Base-by-base conservation (phyloP, 768 basidiomycete genomes). In the Kwoniella sp. region DNA sequence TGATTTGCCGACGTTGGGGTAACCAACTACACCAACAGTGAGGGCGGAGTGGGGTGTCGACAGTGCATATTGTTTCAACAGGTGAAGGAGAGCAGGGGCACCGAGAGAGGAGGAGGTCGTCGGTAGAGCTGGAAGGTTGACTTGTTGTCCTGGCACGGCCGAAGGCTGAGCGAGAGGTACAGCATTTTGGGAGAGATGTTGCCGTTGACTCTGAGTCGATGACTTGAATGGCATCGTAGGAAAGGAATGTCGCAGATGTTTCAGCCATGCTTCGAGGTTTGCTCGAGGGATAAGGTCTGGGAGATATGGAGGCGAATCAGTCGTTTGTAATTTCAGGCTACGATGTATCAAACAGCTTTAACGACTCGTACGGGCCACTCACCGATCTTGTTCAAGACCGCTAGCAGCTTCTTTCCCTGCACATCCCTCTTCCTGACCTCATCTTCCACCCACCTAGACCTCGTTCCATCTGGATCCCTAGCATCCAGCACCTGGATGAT, bases 331-430 rank as follows among this genome's bases (percentile, higher is more conserved):
- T 33, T n/a, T n/a, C n/a, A n/a, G n/a, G n/a, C n/a, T n/a, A n/a
- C n/a, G n/a, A n/a, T n/a, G n/a, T n/a, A n/a, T n/a, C n/a, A n/a
- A n/a, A n/a, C n/a, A n/a, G n/a, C n/a, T n/a, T n/a, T n/a, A n/a
- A n/a, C n/a, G n/a, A n/a, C n/a, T n/a, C n/a, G n/a, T n/a, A n/a
- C n/a, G n/a, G n/a, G n/a, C n/a, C n/a, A 81, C 88, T 61, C 65
- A 92, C 95, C 95, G 62, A 96, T 90, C 82, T 99, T 97, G 80
- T 97, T 98, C n/a, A 99, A 79, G 2, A 97, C 91, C 58, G 92
- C 91, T 1, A 99, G 87, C 29, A 98, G 82, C 76, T 87, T 90
- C 83, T 99, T 99, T 8, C 93, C 90, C 67, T 95, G 90, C 24
- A 82, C 83, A 76, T 94, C 92, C 36, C 90, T 84, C 67, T 91